Base-by-base conservation (phyloP, 2,329 filamentous ascomycete species). In the Ophiostoma pallidulum region DNA sequence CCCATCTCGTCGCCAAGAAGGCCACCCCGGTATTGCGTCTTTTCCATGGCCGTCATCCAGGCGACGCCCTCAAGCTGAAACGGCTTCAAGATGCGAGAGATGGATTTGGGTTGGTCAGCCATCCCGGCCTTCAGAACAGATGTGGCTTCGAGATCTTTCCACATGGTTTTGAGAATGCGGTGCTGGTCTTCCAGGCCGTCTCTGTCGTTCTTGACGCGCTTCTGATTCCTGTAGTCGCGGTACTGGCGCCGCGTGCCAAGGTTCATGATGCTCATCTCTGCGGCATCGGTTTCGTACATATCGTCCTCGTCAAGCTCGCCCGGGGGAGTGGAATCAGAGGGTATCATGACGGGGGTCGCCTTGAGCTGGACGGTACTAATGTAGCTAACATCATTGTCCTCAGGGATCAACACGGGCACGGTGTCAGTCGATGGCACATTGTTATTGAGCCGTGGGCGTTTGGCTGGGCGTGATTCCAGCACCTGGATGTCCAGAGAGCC, bases 1-100 rank as follows among this genome's bases (percentile, higher is more conserved):
- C 92, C 92, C 92, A 98, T 98, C 66, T 98, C 92, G 57, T 98
- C 92, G 50, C 92, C 92, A 2, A 98, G 75, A 3, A 98, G 72
- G 13, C 92, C 92, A 16, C 92, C 92, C 59, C 82, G 86, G 76
- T 90, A 97, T 33, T 84, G 68, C 0, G 80, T 84, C 65, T 86
- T 72, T 62, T 98, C 92, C 74, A 97, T 94, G 47, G 77, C 82
- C 51, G 77, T 80, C 88, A 98, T 94, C 92, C 92, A 98, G 43
- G 88, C 82, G 33, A 98, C 72, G 4, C 92, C 92, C 65, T 96
- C 85, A 5, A 95, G 80, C 60, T 98, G 92, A 62, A 97, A 98
- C 0, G 84, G 82, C 64, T 98, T 96, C 53, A 98, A 73, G 47
- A 82, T 82, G 33, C 91, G 84, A 44, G 77, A 86, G 54, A 98